Evolutionary conservation across 441 rosid species (phyloP).

Genomic region (Croton setiger): DNA sequence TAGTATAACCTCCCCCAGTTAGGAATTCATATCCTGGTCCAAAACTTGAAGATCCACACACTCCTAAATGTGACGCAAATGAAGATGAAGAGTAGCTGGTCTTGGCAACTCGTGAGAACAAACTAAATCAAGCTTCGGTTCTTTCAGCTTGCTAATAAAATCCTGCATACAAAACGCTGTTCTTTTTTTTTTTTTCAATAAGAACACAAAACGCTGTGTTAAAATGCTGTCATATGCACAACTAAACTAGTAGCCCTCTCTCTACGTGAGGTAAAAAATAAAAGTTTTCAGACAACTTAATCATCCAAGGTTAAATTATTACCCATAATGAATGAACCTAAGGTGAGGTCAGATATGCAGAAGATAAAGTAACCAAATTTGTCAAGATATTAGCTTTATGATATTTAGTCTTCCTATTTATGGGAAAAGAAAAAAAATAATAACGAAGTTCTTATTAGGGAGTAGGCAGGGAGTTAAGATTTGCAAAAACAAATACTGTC

Average conservation of each 20-base stretch:
- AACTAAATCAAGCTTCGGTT: constrained; percentile 33
- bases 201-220: too few species aligned
- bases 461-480: neutral
- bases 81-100: constrained; percentile 34
- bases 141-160: constrained; percentile 37
- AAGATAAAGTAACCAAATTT: neutral
- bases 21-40: constrained; percentile 37
- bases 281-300: neutral
- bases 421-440: neutral
- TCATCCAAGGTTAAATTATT: too few species aligned
- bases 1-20: constrained; percentile 28
- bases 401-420: neutral
- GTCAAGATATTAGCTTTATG: neutral
- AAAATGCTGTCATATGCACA: neutral
- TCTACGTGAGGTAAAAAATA: neutral
- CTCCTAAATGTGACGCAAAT: constrained; percentile 34
- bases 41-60: constrained; percentile 35
- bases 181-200: too few species aligned
- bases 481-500: neutral
- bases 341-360: neutral
- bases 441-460: too few species aligned
- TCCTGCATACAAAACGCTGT: constrained; percentile 31
- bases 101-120: constrained; percentile 41
- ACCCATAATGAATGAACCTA: neutral
- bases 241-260: neutral